A percentile compares a stretch with the other conserved stretches of the same genome.
phyloP scores from a whole-genome alignment of 345 rosid species.

The Psidium guajava region DNA sequence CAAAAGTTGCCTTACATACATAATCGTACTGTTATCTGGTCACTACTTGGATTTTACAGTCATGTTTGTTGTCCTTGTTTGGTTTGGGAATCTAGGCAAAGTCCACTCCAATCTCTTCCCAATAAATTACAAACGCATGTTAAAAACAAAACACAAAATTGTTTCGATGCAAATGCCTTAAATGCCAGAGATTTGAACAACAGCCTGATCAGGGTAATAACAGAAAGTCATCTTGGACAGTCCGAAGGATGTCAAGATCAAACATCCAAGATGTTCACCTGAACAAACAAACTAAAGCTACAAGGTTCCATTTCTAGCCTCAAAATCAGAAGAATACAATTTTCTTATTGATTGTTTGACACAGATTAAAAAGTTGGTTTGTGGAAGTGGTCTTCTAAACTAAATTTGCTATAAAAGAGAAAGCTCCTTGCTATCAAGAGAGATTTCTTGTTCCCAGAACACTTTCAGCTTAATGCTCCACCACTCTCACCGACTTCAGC shows the following conservation, averaged over 20 bases:
- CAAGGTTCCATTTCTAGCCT: not conserved
- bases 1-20: not conserved
- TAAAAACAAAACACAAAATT: not conserved
- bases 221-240: not conserved
- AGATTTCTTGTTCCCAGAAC: not conserved
- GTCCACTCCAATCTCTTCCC: not conserved
- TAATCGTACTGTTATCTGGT: not conserved
- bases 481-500: not conserved
- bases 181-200: not conserved
- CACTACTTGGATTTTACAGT: not conserved
- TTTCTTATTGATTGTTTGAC: not conserved
- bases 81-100: not conserved
- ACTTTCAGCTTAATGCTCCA: not conserved
- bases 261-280: accelerated
- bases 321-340: not conserved
- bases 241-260: not conserved
- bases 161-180: not conserved
- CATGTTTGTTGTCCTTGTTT: not conserved
- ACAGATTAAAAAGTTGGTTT: not conserved
- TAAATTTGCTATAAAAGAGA: not conserved
- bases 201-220: not conserved
- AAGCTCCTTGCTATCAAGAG: not conserved
- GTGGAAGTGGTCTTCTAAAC: not conserved
- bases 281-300: not conserved
- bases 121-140: not conserved